Evolutionary conservation across 805 yeast genomes (phyloP).

Genomic region (Schwanniomyces pseudopolymorphus): DNA sequence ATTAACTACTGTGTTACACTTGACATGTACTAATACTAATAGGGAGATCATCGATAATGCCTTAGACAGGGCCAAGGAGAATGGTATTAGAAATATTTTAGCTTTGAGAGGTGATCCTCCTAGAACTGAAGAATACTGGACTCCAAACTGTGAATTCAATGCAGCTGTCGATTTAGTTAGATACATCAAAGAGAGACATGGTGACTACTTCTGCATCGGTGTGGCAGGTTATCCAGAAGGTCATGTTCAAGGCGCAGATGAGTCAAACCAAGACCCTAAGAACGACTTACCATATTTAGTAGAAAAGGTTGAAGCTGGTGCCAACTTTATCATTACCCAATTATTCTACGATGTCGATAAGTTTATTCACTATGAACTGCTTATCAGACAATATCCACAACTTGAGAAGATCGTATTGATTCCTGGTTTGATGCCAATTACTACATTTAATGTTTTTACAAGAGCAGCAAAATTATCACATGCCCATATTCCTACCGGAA

Average conservation of each 20-base stretch:
- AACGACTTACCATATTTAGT: conserved; percentile 77
- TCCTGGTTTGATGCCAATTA: conserved; percentile 92
- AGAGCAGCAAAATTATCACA: conserved; percentile 89
- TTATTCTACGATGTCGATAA: conserved; percentile 84
- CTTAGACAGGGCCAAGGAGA: conserved; percentile 61
- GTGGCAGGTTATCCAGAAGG: conserved; percentile 99
- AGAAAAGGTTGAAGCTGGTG: conserved; percentile 91
- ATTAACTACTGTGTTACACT: conserved; percentile 88
- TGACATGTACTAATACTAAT: conserved; percentile 94
- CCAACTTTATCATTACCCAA: conserved; percentile 90
- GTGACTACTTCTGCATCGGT: conserved; percentile 86
- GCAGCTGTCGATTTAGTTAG: conserved; percentile 84
- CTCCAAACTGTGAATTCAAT: conserved; percentile 56
- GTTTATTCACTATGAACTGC: conserved; percentile 63
- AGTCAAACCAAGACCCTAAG: conserved; percentile 58
- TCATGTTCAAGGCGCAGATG: conserved; percentile 83
- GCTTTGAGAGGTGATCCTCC: conserved; percentile 98
- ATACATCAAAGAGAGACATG: conserved; percentile 70
- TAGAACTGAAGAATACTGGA: conserved; percentile 65
- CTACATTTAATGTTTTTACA: conserved; percentile 76
- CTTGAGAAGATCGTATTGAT: conserved; percentile 56
- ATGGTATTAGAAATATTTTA: conserved; percentile 84
- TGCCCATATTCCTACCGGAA: conserved; percentile 69
- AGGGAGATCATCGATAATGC: conserved; percentile 76
- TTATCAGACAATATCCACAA: conserved; percentile 42